A percentile compares a stretch with the other conserved stretches of the same genome.
These are phyloP conservation scores for Scleromitrula shiraiana DNA, from an alignment of 2,329 filamentous ascomycete species.

Conservation along the genomic window DNA sequence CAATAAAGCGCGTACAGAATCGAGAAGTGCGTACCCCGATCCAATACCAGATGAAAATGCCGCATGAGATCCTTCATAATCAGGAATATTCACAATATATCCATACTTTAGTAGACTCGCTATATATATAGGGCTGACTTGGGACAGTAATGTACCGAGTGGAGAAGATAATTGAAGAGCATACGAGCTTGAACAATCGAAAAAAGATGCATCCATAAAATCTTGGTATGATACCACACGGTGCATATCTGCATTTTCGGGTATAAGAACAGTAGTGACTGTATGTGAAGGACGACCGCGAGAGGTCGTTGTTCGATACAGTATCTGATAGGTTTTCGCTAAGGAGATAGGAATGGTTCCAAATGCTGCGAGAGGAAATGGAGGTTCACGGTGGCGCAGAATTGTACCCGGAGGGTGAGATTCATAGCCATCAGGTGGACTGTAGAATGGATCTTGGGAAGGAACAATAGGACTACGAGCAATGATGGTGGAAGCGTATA, in stretches of 20 bases:
- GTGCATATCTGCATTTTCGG: conserved; percentile 11
- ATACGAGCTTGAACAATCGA: conserved; percentile 35
- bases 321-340: conserved; percentile 29
- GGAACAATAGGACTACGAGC: conserved; percentile 19
- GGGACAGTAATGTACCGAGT: conserved; percentile 27
- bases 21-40: conserved; percentile 14
- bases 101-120: conserved; percentile 4
- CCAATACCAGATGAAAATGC: conserved; percentile 10
- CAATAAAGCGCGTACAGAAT: conserved; percentile 17
- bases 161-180: conserved; percentile 1
- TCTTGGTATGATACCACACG: conserved; percentile 37
- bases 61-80: conserved; percentile 17
- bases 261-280: conserved; percentile 34
- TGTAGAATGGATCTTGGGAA: conserved; percentile 32
- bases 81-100: conserved; percentile 15
- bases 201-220: conserved; percentile 32
- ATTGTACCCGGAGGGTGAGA: conserved; percentile 28
- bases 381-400: conserved; percentile 17
- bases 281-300: conserved; percentile 31
- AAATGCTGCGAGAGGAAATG: conserved; percentile 24
- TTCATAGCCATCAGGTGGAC: conserved; percentile 26
- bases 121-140: conserved; percentile 13
- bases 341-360: conserved; percentile 16
- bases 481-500: neutral
- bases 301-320: conserved; percentile 34